Base-by-base conservation (phyloP, 2,329 filamentous ascomycete genomes). In the Alternaria triticina region DNA sequence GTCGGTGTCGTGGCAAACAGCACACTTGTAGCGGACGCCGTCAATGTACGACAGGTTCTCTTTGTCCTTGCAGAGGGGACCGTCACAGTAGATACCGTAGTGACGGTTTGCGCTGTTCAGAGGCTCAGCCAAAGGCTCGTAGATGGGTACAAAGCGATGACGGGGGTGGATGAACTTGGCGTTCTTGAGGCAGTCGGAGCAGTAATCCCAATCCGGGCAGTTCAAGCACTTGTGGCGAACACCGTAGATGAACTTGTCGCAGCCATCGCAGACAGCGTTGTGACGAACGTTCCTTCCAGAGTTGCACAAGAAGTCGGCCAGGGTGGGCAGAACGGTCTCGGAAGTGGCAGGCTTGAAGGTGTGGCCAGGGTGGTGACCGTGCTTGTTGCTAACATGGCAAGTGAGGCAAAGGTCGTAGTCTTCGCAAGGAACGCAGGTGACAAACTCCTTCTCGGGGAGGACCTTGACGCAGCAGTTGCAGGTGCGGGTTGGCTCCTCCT, bases 181-280 rank as follows among this genome's bases (percentile, higher is more conserved):
- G 69, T 86, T 88, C 72, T 85, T 82, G 62, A 93, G 81, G 81
- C 96, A 99, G 9, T 88, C 84, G 23, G 87, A 86, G 84, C 96
- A 99, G 83, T 92, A 98, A 76, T 99, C 96, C 91, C 93, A 99
- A 80, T 99, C 96, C 46, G 96, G 96, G 84, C 96, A 99, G 78
- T 93, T 90, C 68, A 98, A 86, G 80, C 96, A 99, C 86, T 99
- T 99, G 87, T 98, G 91, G 71, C 96, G 95, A 61, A 97, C 86
- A 72, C 96, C 96, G 71, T 87, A 86, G 74, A 99, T 96, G 79
- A 89, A 89, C 86, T 88, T 91, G 73, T 98, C 92, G 79, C 96
- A 99, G 44, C 93, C 93, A 83, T 99, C 96, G 77, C 96, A 99
- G 68, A 97, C 90, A 65, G 96, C 96, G 63, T 92, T 89, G 83